phyloP scores from a whole-genome alignment of 2,329 filamentous ascomycete genomes.

The Claviceps pazoutovae region DNA sequence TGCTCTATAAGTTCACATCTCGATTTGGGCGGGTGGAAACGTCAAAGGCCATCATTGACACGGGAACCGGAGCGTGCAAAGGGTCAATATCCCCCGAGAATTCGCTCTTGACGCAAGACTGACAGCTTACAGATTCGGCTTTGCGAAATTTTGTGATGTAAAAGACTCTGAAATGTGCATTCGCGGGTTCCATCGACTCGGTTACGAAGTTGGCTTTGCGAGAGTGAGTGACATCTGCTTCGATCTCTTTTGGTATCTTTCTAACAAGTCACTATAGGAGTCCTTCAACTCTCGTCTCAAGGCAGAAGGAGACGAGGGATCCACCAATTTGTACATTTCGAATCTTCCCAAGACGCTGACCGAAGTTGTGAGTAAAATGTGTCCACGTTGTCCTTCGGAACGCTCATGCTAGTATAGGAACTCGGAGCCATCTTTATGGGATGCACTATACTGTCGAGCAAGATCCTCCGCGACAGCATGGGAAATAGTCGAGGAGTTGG shows the following conservation, averaged over 20 bases:
- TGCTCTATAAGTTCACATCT: slow-evolving; percentile 66
- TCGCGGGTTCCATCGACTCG: slow-evolving; percentile 82
- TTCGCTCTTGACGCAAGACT: neutral
- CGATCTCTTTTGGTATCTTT: neutral
- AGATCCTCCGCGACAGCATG: slow-evolving; percentile 83
- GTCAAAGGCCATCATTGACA: slow-evolving; percentile 97
- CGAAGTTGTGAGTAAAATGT: slow-evolving; percentile 54
- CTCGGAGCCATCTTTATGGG: slow-evolving; percentile 65
- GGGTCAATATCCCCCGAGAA: slow-evolving; percentile 44
- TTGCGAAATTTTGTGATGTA: slow-evolving; percentile 85
- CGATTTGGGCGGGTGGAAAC: slow-evolving; percentile 91
- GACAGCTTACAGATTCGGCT: slow-evolving; percentile 62
- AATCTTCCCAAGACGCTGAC: slow-evolving; percentile 88
- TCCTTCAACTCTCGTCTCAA: slow-evolving; percentile 98
- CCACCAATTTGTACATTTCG: slow-evolving; percentile 95
- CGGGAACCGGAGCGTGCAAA: slow-evolving; percentile 86
- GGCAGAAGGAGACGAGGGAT: slow-evolving; percentile 76
- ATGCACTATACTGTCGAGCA: slow-evolving; percentile 78
- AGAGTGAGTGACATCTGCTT: slow-evolving; percentile 41
- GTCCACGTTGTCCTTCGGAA: neutral
- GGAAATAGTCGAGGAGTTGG: slow-evolving; percentile 94
- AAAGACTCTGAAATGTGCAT: slow-evolving; percentile 92
- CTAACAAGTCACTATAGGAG: slow-evolving; percentile 43
- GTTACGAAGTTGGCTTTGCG: slow-evolving; percentile 96
- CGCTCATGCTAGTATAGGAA: slow-evolving; percentile 34